Conservation (phyloP, 768 basidiomycete genomes). For the Tricholoma sp. region DNA sequence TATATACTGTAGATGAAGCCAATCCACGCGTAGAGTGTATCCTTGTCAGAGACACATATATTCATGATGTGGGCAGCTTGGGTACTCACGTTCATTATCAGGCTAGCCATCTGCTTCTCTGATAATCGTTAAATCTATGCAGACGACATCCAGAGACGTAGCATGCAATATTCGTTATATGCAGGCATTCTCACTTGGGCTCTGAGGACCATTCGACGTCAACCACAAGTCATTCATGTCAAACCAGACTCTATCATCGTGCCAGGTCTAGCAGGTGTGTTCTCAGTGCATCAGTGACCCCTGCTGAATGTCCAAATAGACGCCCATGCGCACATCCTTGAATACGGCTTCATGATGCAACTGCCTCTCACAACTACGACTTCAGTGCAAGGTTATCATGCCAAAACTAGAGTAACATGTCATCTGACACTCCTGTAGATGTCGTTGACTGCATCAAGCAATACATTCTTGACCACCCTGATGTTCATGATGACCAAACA, state of each 20-base stretch:
- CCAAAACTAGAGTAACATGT: background rate
- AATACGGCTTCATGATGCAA: slow-evolving; percentile 67
- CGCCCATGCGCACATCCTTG: slow-evolving; percentile 74
- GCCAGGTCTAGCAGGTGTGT: slow-evolving; percentile 66
- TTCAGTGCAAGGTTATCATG: slow-evolving; percentile 51
- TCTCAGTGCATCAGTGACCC: background rate
- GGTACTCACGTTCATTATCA: slow-evolving; percentile 24
- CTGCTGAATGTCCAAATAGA: slow-evolving; percentile 34
- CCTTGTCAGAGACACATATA: slow-evolving; percentile 41
- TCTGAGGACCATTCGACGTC: slow-evolving; percentile 3
- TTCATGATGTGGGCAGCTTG: slow-evolving; percentile 44
- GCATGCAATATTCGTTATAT: background rate
- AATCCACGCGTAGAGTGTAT: slow-evolving; percentile 57
- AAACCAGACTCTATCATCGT: slow-evolving; percentile 43
- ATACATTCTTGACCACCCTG: slow-evolving; percentile 55
- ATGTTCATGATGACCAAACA: slow-evolving; percentile 44
- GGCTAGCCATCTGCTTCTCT: background rate
- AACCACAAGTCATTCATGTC: slow-evolving; percentile 12
- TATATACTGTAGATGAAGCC: slow-evolving; percentile 66
- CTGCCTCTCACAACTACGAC: slow-evolving; percentile 55
- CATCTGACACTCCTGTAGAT: slow-evolving; percentile 34
- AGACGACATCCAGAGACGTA: slow-evolving; percentile 12
- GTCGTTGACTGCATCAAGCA: slow-evolving; percentile 54
- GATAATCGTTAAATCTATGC: background rate
- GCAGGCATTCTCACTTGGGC: slow-evolving; percentile 3